phyloP scores from a whole-genome alignment of 1,139 yeast species.

The Blastobotrys ciferrii region DNA sequence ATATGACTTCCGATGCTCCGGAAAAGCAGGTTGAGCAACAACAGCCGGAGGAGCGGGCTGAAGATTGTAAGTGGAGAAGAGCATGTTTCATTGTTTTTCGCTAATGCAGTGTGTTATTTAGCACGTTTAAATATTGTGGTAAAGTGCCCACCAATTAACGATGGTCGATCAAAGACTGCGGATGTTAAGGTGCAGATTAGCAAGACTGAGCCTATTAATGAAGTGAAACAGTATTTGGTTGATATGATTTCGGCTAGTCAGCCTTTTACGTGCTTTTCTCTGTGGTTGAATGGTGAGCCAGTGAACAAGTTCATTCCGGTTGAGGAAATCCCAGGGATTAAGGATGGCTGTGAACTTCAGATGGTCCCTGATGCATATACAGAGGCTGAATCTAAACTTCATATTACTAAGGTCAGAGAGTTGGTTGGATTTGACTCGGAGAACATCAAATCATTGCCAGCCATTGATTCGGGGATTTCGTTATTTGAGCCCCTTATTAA shows the following conservation, averaged over 20 bases:
- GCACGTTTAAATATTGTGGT: conserved; percentile 6
- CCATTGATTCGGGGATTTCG: conserved; percentile 42
- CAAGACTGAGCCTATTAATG: conserved; percentile 50
- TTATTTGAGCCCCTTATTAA: conserved; percentile 36
- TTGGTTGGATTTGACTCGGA: conserved; percentile 44
- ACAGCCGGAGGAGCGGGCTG: not conserved
- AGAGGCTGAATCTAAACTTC: conserved; percentile 47
- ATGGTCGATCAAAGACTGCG: not conserved
- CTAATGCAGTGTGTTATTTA: not conserved
- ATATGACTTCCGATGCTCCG: conserved; percentile 2
- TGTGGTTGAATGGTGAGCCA: conserved; percentile 41
- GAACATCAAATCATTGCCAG: conserved; percentile 27
- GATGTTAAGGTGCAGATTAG: conserved; percentile 21
- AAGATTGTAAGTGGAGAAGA: conserved; percentile 2
- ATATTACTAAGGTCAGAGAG: conserved; percentile 48
- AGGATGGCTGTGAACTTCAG: conserved; percentile 34
- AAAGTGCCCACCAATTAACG: conserved; percentile 1
- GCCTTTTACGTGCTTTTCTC: conserved; percentile 56
- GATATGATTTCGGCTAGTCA: conserved; percentile 56
- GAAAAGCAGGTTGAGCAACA: not conserved
- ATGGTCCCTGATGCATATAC: conserved; percentile 47
- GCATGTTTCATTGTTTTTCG: not conserved
- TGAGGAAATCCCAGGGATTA: conserved; percentile 29
- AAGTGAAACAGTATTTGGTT: conserved; percentile 57
- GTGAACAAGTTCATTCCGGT: conserved; percentile 35